Evolutionary conservation across 257 asterid species (phyloP), one percentile per base, ranked within the genome.

Genomic region (Linderniella brevidens): DNA sequence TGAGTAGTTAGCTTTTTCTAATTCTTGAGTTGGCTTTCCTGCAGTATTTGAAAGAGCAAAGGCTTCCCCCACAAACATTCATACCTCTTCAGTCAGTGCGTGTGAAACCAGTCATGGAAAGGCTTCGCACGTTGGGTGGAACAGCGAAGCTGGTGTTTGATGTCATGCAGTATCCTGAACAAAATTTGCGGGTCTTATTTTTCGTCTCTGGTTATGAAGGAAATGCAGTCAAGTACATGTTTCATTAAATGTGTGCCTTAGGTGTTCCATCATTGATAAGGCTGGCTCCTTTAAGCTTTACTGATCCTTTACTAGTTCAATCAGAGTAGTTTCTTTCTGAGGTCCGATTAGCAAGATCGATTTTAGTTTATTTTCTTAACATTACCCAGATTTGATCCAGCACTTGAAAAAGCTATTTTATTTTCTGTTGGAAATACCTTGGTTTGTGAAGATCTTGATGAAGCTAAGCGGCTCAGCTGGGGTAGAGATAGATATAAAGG

Each of bases 21-120:
- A 67, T 59, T 46, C 38, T 19, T 46, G 19, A 15, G 19, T 52
- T 61, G 66, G 45, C 63, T 58, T 66, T 52, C 50, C 54, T 65
- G 40, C 86, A 90, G 99, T 90, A 90, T 72, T 57, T 85, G 75
- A 90, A 90, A 65, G 94, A 85, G 68, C 99, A 90, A 64, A 74
- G 92, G 79, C 96, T 90, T 59, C 96, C 99, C 52, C 96, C 99
- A 46, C 94, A 76, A 75, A 90, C 96, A 48, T 90, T 90, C 69
- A 90, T 90, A 58, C 99, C 99, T 58, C 94, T 85, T 60, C 72
- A 64, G 62, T 78, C 96, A 13, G 93, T 90, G 58, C 93, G 99
- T 50, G 94, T 90, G 60, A 81, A 76, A 69, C 94, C 94, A 66
- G 72, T 90, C 46, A 55, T 59, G 18, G 99, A 90, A 93, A 77